Percentiles rank a stretch among this genome's conserved stretches.
phyloP scores from a whole-genome alignment of 2,329 filamentous ascomycete genomes.

The Aspergillus sp. region DNA sequence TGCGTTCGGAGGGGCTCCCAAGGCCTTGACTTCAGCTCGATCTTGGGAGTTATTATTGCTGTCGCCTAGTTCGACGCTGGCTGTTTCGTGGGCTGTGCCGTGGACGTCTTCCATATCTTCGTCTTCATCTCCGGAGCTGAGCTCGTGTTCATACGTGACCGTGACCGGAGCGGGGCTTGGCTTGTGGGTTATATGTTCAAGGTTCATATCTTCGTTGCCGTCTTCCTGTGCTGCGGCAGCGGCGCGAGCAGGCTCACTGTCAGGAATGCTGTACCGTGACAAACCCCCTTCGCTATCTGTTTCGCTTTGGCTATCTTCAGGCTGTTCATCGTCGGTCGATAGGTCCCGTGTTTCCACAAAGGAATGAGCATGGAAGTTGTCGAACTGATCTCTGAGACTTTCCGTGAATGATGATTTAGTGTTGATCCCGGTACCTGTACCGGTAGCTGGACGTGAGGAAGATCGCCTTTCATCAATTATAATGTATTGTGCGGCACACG shows the following conservation, averaged over 20 bases:
- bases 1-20: not conserved
- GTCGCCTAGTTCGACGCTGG: conserved; percentile 40
- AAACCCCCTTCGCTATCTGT: not conserved
- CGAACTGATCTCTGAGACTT: conserved; percentile 26
- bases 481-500: conserved; percentile 27
- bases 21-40: not conserved
- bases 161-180: not conserved
- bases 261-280: conserved; percentile 7
- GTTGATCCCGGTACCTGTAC: not conserved
- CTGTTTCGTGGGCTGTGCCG: conserved; percentile 30
- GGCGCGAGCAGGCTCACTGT: conserved; percentile 4
- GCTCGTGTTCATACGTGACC: not conserved
- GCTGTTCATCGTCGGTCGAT: conserved; percentile 5
- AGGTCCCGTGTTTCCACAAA: conserved; percentile 10
- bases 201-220: not conserved
- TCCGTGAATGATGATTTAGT: conserved; percentile 24
- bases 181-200: not conserved
- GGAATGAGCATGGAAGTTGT: conserved; percentile 25
- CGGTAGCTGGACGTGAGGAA: not conserved
- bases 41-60: conserved; percentile 19
- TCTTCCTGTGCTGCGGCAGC: not conserved
- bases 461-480: conserved; percentile 3
- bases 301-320: not conserved
- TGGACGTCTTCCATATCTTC: conserved; percentile 17
- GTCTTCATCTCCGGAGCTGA: not conserved